Conservation (phyloP, 2,329 filamentous ascomycete genomes). For the Sclerotiophoma versabilis region DNA sequence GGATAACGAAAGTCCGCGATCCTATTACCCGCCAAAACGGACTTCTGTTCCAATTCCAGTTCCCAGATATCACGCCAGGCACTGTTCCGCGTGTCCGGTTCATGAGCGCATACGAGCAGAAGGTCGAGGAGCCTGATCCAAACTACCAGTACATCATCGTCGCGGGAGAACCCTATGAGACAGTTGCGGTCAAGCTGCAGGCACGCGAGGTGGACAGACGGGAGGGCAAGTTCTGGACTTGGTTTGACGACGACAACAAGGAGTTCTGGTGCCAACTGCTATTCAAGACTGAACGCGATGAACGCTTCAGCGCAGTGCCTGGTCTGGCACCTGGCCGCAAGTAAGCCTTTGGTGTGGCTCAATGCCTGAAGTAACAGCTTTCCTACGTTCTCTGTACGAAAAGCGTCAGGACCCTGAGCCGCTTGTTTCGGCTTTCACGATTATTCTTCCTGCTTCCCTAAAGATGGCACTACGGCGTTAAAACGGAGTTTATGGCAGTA, state of each 20-base stretch:
- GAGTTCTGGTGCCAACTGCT: conserved; percentile 98
- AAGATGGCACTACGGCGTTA: conserved; percentile 20
- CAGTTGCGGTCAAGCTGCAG: conserved; percentile 94
- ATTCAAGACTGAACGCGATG: conserved; percentile 98
- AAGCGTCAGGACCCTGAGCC: background rate
- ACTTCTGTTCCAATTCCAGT: conserved; percentile 94
- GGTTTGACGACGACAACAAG: conserved; percentile 94
- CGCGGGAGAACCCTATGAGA: conserved; percentile 97
- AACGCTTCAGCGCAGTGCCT: conserved; percentile 76
- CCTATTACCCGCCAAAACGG: conserved; percentile 87
- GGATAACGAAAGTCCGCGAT: conserved; percentile 95
- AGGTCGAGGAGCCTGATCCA: conserved; percentile 89
- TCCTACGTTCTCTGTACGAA: background rate
- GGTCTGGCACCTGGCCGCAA: conserved; percentile 63
- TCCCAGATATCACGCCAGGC: conserved; percentile 83
- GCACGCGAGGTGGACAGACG: conserved; percentile 89
- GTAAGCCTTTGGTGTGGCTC: conserved; percentile 21
- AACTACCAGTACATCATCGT: conserved; percentile 94
- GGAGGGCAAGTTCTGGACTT: conserved; percentile 88
- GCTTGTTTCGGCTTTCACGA: background rate
- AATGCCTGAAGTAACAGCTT: background rate
- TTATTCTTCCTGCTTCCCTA: background rate
- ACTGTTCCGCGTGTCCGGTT: conserved; percentile 86
- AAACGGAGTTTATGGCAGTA: conserved; percentile 9
- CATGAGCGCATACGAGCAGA: conserved; percentile 98